Percentiles rank a stretch among this genome's conserved stretches.
Conservation (phyloP, 352 stramenopile genomes). For the Phytophthora melonis region DNA sequence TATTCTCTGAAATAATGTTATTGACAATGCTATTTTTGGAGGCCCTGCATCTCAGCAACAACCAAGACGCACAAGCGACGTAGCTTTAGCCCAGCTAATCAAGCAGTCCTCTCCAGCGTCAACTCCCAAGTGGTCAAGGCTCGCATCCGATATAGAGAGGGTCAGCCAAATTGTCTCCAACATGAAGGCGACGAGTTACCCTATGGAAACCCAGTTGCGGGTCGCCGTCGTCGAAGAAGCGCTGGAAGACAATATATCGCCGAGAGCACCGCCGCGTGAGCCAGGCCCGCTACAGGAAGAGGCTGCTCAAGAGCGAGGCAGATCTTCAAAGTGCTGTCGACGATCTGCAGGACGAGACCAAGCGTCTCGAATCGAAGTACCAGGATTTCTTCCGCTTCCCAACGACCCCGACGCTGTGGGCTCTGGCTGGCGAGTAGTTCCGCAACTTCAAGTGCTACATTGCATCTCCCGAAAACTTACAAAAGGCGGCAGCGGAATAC, state of each 20-base stretch:
- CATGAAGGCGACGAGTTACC: too few species aligned
- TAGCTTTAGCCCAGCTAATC: too few species aligned
- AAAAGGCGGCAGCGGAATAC: too few species aligned
- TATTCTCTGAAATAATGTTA: too few species aligned
- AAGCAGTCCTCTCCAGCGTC: too few species aligned
- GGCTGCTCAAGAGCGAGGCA: neutral
- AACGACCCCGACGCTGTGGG: neutral
- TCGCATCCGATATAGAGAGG: too few species aligned
- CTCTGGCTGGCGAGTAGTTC: neutral
- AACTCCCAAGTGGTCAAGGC: too few species aligned
- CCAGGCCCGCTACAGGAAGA: neutral
- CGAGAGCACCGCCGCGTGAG: neutral
- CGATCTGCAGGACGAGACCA: neutral
- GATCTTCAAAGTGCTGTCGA: neutral
- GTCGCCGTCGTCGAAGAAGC: neutral
- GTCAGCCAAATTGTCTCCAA: too few species aligned
- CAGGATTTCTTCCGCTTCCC: neutral
- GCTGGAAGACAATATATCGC: neutral
- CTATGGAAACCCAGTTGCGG: too few species aligned
- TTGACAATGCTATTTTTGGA: too few species aligned
- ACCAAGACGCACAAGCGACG: too few species aligned
- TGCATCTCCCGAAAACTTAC: neutral
- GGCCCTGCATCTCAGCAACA: too few species aligned
- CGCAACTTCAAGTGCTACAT: neutral
- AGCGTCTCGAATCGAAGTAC: neutral